These are phyloP conservation scores for Hanseniaspora lachancei DNA, from an alignment of 805 yeast genomes.

Conservation along the genomic window DNA sequence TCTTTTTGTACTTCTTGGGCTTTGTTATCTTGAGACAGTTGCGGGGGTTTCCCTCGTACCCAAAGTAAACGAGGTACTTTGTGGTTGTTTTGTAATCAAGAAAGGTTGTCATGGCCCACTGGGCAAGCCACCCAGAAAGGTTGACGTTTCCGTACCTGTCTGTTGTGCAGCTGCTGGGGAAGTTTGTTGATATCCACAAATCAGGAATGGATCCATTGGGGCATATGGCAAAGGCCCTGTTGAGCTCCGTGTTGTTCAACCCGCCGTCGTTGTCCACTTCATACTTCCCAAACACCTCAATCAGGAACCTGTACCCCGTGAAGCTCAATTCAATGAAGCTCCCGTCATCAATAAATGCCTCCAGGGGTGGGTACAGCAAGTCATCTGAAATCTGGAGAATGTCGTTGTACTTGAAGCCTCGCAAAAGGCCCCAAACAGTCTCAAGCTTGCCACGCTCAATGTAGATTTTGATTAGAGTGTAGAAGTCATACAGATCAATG, in stretches of 20 bases:
- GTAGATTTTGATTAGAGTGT: slow-evolving; percentile 62
- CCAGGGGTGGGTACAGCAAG: slow-evolving; percentile 65
- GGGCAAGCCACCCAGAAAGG: slow-evolving; percentile 96
- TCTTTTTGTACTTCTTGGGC: slow-evolving; percentile 55
- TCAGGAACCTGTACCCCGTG: slow-evolving; percentile 78
- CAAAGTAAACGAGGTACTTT: slow-evolving; percentile 79
- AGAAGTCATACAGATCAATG: slow-evolving; percentile 59
- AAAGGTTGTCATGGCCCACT: slow-evolving; percentile 94
- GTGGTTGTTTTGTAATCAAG: slow-evolving; percentile 72
- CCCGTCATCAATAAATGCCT: slow-evolving; percentile 49
- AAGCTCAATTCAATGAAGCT: slow-evolving; percentile 81
- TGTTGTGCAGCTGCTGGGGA: slow-evolving; percentile 78
- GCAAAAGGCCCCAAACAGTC: slow-evolving; percentile 86
- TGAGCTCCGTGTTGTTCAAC: slow-evolving; percentile 57
- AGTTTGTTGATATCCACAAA: slow-evolving; percentile 71
- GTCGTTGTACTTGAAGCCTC: slow-evolving; percentile 84
- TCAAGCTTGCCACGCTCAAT: slow-evolving; percentile 92
- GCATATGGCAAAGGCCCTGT: slow-evolving; percentile 64
- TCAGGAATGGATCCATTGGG: slow-evolving; percentile 67
- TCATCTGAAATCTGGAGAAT: slow-evolving; percentile 73
- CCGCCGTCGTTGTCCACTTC: slow-evolving; percentile 98
- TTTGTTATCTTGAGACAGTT: slow-evolving; percentile 68
- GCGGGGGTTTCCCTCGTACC: slow-evolving; percentile 49
- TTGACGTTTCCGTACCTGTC: slow-evolving; percentile 85
- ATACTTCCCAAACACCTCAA: slow-evolving; percentile 73